Evolutionary conservation across 75 land plant genomes (phyloP).

Genomic region (Adiantum capillusveneris): DNA sequence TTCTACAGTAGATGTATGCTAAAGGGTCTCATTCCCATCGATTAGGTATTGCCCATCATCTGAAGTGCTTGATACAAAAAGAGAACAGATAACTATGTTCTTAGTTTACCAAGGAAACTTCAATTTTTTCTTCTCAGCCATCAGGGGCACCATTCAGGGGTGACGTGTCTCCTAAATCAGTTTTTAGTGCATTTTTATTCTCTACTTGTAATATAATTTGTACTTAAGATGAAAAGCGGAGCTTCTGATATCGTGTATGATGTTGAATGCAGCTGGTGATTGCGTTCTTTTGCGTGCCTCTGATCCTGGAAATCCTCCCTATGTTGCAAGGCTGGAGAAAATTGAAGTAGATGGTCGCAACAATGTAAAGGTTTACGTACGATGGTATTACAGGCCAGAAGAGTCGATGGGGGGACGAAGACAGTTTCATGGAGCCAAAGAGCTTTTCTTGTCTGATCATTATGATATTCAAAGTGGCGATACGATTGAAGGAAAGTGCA

Average conservation of each 20-base stretch:
- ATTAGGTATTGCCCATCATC: no score
- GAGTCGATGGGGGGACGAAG: conserved; percentile 82
- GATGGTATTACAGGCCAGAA: conserved; percentile 88
- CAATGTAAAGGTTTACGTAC: conserved; percentile 58
- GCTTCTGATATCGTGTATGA: no score
- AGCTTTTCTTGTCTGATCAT: conserved; percentile 75
- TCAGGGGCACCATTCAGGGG: no score
- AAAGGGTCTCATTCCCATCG: no score
- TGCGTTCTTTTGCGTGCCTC: conserved; percentile 65
- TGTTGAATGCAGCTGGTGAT: conserved; percentile 47
- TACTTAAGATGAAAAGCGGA: no score
- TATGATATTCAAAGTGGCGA: conserved; percentile 74
- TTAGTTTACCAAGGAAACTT: no score
- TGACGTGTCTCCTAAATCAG: no score
- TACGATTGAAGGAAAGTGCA: conserved; percentile 60
- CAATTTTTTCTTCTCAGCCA: no score
- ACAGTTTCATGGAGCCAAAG: conserved; percentile 81
- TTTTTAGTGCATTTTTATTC: background rate
- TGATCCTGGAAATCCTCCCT: conserved; percentile 62
- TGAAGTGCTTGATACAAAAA: no score
- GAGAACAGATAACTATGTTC: no score
- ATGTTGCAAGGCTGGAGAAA: conserved; percentile 66
- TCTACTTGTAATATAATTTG: no score
- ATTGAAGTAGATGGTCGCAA: conserved; percentile 51
- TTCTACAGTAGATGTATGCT: no score